phyloP scores from a whole-genome alignment of 495 filamentous ascomycete genomes.

The Penicillium bialowiezense region DNA sequence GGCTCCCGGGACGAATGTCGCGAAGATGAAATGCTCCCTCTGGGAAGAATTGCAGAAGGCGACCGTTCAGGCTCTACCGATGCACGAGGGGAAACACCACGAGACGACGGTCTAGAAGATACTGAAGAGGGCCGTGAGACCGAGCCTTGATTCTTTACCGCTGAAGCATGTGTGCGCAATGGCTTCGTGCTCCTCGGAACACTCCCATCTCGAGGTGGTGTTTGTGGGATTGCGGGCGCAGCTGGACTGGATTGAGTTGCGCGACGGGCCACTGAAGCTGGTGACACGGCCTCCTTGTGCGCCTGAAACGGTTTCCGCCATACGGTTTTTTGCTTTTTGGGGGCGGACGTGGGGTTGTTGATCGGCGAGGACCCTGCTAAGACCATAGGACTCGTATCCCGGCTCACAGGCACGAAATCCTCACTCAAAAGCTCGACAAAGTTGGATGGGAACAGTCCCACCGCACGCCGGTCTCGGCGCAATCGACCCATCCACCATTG shows the following conservation, averaged over 20 bases:
- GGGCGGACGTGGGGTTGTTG: conserved; percentile 45
- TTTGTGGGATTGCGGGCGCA: conserved; percentile 45
- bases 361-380: conserved; percentile 36
- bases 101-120: conserved; percentile 28
- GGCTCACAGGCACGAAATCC: conserved; percentile 73
- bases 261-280: conserved; percentile 34
- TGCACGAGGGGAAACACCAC: conserved; percentile 26
- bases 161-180: conserved; percentile 39
- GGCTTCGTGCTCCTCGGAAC: conserved; percentile 33
- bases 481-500: conserved; percentile 97
- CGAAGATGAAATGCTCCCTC: conserved; percentile 25
- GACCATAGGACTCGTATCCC: conserved; percentile 70
- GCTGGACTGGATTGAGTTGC: conserved; percentile 29
- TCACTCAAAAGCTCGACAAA: conserved; percentile 90
- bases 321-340: conserved; percentile 49
- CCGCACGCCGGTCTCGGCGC: conserved; percentile 78
- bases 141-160: conserved; percentile 35
- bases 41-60: conserved; percentile 31
- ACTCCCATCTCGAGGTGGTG: conserved; percentile 43
- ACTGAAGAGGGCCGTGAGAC: conserved; percentile 32
- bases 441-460: conserved; percentile 94
- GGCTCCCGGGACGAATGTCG: conserved; percentile 34
- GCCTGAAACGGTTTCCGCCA: conserved; percentile 55
- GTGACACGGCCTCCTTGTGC: conserved; percentile 49
- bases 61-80: conserved; percentile 25